phyloP scores from a whole-genome alignment of 139 green algal genomes.

The Eudorina sp. region DNA sequence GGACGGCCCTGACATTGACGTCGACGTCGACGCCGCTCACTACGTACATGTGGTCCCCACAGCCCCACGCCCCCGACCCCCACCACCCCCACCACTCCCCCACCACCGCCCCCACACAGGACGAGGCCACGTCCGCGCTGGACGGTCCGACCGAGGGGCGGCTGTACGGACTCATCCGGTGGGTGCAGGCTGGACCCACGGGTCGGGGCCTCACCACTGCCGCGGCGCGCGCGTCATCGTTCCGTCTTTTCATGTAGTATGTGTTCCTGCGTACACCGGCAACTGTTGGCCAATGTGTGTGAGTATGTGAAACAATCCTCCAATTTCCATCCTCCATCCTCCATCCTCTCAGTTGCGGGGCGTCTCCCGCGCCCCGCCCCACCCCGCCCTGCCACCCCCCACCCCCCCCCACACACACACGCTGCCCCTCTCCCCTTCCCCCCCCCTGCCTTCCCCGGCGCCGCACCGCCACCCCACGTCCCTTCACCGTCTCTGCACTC shows the following conservation, averaged over 20 bases:
- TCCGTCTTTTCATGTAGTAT: too few relatives aligned
- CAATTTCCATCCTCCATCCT: too few relatives aligned
- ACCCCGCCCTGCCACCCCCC: background rate
- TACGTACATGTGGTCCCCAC: too few relatives aligned
- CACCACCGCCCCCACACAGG: slow-evolving; percentile 31
- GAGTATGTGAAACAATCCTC: too few relatives aligned
- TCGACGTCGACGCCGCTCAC: too few relatives aligned
- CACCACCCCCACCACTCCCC: background rate
- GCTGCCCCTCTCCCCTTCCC: background rate
- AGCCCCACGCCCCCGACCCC: too few relatives aligned
- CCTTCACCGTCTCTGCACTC: too few relatives aligned
- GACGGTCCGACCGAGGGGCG: slow-evolving; percentile 73
- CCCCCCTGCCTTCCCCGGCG: background rate
- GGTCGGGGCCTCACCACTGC: too few relatives aligned
- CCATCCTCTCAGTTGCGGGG: background rate
- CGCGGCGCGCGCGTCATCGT: too few relatives aligned
- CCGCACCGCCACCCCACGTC: background rate
- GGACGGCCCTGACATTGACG: too few relatives aligned
- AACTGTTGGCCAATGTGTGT: too few relatives aligned
- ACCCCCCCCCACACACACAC: background rate
- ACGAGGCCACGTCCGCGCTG: slow-evolving; percentile 84
- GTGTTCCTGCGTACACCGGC: too few relatives aligned
- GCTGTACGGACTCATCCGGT: slow-evolving; percentile 70
- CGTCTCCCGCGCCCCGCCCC: background rate
- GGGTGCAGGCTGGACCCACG: background rate